These are phyloP conservation scores for Krasilnikovozyma curviuscula DNA, from an alignment of 768 basidiomycete species.

Conservation along the genomic window DNA sequence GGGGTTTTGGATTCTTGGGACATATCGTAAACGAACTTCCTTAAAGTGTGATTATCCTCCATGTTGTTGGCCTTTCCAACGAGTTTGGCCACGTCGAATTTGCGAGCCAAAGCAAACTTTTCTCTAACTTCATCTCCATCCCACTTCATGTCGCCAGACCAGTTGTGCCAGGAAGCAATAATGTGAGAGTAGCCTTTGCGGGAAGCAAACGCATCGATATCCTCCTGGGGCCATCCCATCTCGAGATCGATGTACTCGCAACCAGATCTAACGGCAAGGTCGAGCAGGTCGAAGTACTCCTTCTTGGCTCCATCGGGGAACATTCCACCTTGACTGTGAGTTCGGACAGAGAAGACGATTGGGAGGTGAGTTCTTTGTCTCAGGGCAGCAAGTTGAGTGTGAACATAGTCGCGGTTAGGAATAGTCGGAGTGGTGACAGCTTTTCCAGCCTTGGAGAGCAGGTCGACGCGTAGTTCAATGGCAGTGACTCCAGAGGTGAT, in stretches of 20 bases:
- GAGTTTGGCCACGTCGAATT: slow-evolving; percentile 73
- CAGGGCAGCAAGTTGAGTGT: slow-evolving; percentile 57
- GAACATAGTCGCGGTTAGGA: slow-evolving; percentile 52
- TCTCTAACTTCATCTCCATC: slow-evolving; percentile 42
- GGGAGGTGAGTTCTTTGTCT: slow-evolving; percentile 61
- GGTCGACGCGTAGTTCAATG: slow-evolving; percentile 80
- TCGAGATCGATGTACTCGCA: slow-evolving; percentile 91
- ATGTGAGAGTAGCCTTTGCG: slow-evolving; percentile 56
- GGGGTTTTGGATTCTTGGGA: slow-evolving; percentile 44
- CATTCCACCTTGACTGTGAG: slow-evolving; percentile 69
- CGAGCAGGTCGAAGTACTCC: slow-evolving; percentile 54
- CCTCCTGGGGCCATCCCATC: slow-evolving; percentile 46
- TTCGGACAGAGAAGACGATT: slow-evolving; percentile 79
- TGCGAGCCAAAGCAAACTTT: slow-evolving; percentile 46
- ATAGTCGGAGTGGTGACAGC: slow-evolving; percentile 35
- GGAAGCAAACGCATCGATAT: slow-evolving; percentile 39
- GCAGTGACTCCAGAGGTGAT: slow-evolving; percentile 73
- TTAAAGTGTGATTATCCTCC: slow-evolving; percentile 60
- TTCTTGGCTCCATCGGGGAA: slow-evolving; percentile 62
- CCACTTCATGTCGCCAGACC: slow-evolving; percentile 72
- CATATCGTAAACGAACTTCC: slow-evolving; percentile 57
- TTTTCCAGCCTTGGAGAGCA: slow-evolving; percentile 39
- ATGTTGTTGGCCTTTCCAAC: slow-evolving; percentile 60
- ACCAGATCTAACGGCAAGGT: slow-evolving; percentile 58
- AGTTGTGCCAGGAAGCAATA: slow-evolving; percentile 90